Conservation (phyloP, 257 asterid species). For the Leptodermis oblonga region DNA sequence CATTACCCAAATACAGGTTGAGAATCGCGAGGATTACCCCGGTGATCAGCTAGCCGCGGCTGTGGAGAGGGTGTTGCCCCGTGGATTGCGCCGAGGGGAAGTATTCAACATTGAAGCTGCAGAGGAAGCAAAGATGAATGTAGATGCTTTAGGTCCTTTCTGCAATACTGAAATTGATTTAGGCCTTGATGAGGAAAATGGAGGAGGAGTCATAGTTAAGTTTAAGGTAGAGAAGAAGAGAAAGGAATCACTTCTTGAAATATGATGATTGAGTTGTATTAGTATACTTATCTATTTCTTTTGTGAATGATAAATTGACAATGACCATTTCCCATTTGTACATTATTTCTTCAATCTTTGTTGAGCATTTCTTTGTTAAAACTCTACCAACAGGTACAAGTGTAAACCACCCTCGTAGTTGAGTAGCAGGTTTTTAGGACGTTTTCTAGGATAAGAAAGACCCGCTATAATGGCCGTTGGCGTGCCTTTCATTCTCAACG, state of each 20-base stretch:
- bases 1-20: constrained; percentile 79
- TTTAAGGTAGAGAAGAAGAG: constrained; percentile 82
- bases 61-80: constrained; percentile 74
- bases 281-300: too few relatives aligned
- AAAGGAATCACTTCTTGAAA: constrained; percentile 31
- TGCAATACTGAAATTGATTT: constrained; percentile 92
- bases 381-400: too few relatives aligned
- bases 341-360: too few relatives aligned
- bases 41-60: constrained; percentile 40
- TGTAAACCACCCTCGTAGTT: too few relatives aligned
- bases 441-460: too few relatives aligned
- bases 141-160: constrained; percentile 73
- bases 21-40: constrained; percentile 57
- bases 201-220: constrained; percentile 87
- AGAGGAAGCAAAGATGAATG: constrained; percentile 78
- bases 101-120: constrained; percentile 90
- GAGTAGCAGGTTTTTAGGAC: too few relatives aligned
- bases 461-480: too few relatives aligned
- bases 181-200: constrained; percentile 87
- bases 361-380: too few relatives aligned
- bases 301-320: too few relatives aligned
- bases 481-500: too few relatives aligned
- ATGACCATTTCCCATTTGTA: too few relatives aligned
- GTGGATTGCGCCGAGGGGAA: constrained; percentile 76
- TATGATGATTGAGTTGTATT: too few relatives aligned